Conservation (phyloP, 2,329 filamentous ascomycete species). For the Ceratocystis lukuohia region DNA sequence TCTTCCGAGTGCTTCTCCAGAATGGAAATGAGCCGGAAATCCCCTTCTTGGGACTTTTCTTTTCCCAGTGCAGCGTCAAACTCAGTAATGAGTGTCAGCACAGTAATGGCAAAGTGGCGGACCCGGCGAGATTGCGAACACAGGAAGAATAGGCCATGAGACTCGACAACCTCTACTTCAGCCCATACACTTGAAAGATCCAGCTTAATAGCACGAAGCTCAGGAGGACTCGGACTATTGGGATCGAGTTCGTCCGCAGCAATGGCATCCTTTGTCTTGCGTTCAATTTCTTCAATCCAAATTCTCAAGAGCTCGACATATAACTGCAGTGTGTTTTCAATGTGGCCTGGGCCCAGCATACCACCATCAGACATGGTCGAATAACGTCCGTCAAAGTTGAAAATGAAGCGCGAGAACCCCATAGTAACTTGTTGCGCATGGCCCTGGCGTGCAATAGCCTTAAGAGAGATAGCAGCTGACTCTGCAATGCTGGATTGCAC, state of each 20-base stretch:
- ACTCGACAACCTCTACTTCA: conserved; percentile 92
- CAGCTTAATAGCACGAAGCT: conserved; percentile 58
- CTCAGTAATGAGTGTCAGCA: conserved; percentile 80
- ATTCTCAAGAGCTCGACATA: conserved; percentile 91
- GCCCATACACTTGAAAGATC: conserved; percentile 81
- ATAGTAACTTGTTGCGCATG: conserved; percentile 93
- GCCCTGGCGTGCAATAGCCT: conserved; percentile 85
- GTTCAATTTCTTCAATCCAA: conserved; percentile 93
- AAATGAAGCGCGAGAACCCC: conserved; percentile 93
- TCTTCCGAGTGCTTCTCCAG: conserved; percentile 78
- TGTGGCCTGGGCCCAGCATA: conserved; percentile 85
- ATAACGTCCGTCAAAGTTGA: conserved; percentile 95
- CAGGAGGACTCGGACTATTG: conserved; percentile 34
- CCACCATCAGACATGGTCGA: conserved; percentile 96
- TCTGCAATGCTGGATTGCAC: conserved; percentile 83
- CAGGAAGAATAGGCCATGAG: conserved; percentile 90
- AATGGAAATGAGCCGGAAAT: conserved; percentile 76
- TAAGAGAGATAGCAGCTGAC: conserved; percentile 83
- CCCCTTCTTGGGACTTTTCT: conserved; percentile 27
- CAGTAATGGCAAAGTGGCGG: conserved; percentile 78
- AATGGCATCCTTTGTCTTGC: conserved; percentile 63
- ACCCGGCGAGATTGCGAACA: conserved; percentile 91
- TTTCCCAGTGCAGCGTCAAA: conserved; percentile 84
- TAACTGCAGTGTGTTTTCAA: conserved; percentile 81
- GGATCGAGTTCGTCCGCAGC: conserved; percentile 39